phyloP scores from a whole-genome alignment of 1,284 basidiomycete genomes.

The Neolentinus lepideus region DNA sequence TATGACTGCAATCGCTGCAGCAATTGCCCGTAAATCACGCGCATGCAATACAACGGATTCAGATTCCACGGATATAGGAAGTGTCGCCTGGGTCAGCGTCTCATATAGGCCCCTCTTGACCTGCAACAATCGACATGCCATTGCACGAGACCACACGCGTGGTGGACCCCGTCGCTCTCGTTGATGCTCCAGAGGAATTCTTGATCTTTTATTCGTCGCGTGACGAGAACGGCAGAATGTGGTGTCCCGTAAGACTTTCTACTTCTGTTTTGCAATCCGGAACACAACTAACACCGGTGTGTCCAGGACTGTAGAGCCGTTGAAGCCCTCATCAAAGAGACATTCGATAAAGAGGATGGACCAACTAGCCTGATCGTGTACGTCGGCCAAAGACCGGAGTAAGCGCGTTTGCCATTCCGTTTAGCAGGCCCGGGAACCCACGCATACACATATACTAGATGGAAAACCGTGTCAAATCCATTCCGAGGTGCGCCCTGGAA shows the following conservation, averaged over 20 bases:
- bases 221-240: conserved; percentile 40
- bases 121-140: conserved; percentile 19
- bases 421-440: background rate
- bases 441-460: conserved; percentile 33
- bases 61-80: too few relatives aligned
- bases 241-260: conserved; percentile 70
- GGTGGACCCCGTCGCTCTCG: conserved; percentile 27
- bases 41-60: too few relatives aligned
- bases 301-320: conserved; percentile 68
- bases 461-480: conserved; percentile 56
- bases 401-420: conserved; percentile 21
- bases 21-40: too few relatives aligned
- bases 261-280: background rate
- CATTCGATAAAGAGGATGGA: conserved; percentile 44
- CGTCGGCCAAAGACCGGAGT: conserved; percentile 67
- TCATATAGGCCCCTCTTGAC: background rate
- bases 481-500: conserved; percentile 65
- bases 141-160: conserved; percentile 16
- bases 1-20: too few relatives aligned
- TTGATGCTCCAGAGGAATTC: conserved; percentile 38
- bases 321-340: conserved; percentile 49
- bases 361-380: conserved; percentile 65
- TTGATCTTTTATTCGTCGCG: conserved; percentile 61
- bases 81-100: background rate
- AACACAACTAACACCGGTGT: background rate